Evolutionary conservation across 805 yeast species (phyloP).

Genomic region (Kodamaea fukazawae): DNA sequence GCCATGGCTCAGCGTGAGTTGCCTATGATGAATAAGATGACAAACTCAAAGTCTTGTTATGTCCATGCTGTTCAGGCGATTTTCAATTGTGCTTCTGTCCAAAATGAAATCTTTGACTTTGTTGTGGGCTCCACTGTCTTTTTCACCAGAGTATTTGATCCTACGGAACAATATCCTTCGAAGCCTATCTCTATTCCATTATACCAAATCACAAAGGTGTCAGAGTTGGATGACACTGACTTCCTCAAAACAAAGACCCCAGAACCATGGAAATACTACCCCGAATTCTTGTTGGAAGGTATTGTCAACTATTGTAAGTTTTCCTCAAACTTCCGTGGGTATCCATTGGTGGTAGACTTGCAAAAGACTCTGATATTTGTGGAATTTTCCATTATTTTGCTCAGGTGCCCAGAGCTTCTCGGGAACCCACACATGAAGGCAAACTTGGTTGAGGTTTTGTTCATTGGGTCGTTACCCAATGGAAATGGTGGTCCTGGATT

Average conservation of each 20-base stretch:
- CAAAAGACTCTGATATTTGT: constrained; percentile 56
- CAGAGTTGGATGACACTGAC: constrained; percentile 74
- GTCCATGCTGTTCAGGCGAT: constrained; percentile 63
- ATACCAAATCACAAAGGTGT: constrained; percentile 55
- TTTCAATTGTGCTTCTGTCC: constrained; percentile 54
- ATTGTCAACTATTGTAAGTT: constrained; percentile 68
- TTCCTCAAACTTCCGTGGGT: constrained; percentile 52
- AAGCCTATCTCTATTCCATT: constrained; percentile 50
- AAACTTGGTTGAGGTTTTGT: constrained; percentile 74
- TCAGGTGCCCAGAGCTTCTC: constrained; percentile 81
- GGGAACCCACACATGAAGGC: constrained; percentile 94
- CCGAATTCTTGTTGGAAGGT: constrained; percentile 85
- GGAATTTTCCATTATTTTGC: constrained; percentile 67
- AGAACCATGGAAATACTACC: constrained; percentile 73
- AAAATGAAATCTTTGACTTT: constrained; percentile 71
- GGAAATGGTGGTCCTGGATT: constrained; percentile 67
- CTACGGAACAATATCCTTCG: constrained; percentile 61
- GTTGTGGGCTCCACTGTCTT: constrained; percentile 73
- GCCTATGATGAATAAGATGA: constrained; percentile 42
- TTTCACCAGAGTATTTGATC: constrained; percentile 70
- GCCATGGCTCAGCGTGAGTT: constrained; percentile 37
- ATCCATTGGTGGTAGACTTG: constrained; percentile 49
- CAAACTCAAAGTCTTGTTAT: constrained; percentile 37
- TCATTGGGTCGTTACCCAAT: constrained; percentile 64
- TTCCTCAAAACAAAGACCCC: constrained; percentile 65